A percentile compares a stretch with the other conserved stretches of the same genome.
Evolutionary conservation across 345 rosid species (phyloP).

Genomic region (Syzygium aqueum): DNA sequence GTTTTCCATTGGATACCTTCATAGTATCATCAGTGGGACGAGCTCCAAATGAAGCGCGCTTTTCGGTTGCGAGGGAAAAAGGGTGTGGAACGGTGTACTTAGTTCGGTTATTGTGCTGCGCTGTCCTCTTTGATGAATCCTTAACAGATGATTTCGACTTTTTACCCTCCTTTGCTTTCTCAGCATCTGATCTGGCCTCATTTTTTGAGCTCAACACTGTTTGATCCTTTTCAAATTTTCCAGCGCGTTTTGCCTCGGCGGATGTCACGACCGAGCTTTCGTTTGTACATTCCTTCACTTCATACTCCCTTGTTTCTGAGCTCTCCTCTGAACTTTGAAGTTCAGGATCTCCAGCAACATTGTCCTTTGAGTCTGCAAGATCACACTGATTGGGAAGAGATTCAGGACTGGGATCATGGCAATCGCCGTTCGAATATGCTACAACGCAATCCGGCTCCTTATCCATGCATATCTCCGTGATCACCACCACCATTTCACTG

Average conservation of each 20-base stretch:
- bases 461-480: constrained; percentile 68
- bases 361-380: constrained; percentile 32
- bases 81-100: constrained; percentile 85
- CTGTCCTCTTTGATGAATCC: constrained; percentile 33
- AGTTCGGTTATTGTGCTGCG: constrained; percentile 26
- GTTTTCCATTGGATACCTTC: constrained; percentile 2
- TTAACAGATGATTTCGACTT: constrained; percentile 24
- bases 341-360: constrained; percentile 34
- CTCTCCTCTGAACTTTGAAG: constrained; percentile 39
- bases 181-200: constrained; percentile 13
- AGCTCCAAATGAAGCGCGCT: constrained; percentile 65
- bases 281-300: constrained; percentile 73
- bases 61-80: constrained; percentile 77
- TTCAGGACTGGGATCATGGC: constrained; percentile 32
- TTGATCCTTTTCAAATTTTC: constrained; percentile 18
- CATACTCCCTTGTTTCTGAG: constrained; percentile 55
- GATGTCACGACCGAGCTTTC: constrained; percentile 37
- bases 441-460: constrained; percentile 61
- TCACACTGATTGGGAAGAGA: constrained; percentile 25
- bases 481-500: constrained; percentile 39
- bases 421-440: constrained; percentile 36
- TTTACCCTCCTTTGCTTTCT: constrained; percentile 17
- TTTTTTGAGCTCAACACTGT: constrained; percentile 1
- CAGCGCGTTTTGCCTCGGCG: constrained; percentile 17
- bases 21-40: constrained; percentile 34